These are phyloP conservation scores for Parmelia sp. DNA, from an alignment of 495 filamentous ascomycete species.

Conservation along the genomic window DNA sequence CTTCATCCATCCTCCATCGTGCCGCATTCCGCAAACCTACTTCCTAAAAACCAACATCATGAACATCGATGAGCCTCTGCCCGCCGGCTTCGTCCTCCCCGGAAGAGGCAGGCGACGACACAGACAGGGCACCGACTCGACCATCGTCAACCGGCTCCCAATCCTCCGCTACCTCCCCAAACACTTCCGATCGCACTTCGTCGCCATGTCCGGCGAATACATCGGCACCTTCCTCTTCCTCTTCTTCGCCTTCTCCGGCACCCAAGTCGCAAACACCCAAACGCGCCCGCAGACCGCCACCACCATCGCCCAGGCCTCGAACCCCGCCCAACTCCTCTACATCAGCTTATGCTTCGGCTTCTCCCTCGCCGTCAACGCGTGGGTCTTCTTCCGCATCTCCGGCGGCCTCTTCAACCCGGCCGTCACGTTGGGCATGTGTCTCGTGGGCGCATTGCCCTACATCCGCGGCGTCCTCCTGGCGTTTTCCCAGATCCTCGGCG, in stretches of 20 bases:
- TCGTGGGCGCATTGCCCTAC: conserved; percentile 48
- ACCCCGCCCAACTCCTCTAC: conserved; percentile 39
- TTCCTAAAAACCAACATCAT: conserved; percentile 15
- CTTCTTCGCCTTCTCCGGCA: conserved; percentile 72
- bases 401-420: conserved; percentile 66
- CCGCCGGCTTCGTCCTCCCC: conserved; percentile 14
- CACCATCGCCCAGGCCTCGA: conserved; percentile 17
- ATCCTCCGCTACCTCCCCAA: conserved; percentile 13
- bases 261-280: conserved; percentile 42
- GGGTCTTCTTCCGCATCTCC: conserved; percentile 60
- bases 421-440: conserved; percentile 38
- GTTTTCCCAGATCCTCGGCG: conserved; percentile 50
- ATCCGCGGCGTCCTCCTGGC: conserved; percentile 46
- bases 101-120: conserved; percentile 19
- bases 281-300: conserved; percentile 9
- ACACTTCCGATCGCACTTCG: conserved; percentile 24
- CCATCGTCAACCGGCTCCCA: conserved; percentile 13
- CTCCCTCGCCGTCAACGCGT: conserved; percentile 58
- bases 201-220: conserved; percentile 63
- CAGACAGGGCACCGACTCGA: conserved; percentile 2
- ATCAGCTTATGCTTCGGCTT: conserved; percentile 56
- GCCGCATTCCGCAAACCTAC: neutral
- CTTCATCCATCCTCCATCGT: neutral
- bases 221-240: conserved; percentile 79
- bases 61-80: conserved; percentile 20